Evolutionary conservation across 139 green algal species (phyloP), one percentile per base, ranked within the genome.

Genomic region (Coelastrella sp.): DNA sequence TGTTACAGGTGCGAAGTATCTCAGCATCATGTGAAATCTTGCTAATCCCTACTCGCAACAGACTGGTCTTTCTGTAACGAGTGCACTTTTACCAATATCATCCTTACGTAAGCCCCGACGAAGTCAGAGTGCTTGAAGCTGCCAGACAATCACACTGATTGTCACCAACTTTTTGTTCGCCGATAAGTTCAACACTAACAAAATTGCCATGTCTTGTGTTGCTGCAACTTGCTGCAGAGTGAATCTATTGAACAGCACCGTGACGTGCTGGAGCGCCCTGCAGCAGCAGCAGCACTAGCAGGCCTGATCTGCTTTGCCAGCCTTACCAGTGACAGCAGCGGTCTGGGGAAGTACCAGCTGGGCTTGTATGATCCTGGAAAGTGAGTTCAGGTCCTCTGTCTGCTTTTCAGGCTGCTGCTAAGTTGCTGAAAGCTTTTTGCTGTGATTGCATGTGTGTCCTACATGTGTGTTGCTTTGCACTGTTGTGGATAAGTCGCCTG

Each of bases 301-400:
- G 95, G 91, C 58, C 91, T 97, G 24, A 27, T 99, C 27, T 87
- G 90, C 7, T 98, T 98, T 91, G 80, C 90, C 0, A 94, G 97
- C 35, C 59, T 97, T 3, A 75, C 95, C 74, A 89, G 92, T 12
- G 94, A 98, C 85, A 65, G 59, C n/a, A 78, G 61, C 81, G 81
- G 35, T 60, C 93, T 96, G 59, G 93, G 95, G 12, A 95, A 95
- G 24, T 98, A 94, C 90, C 59, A 14, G 7, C 92, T 99, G 87
- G 85, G 82, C 4, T 91, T 97, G 85, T 96, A 98, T 91, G 95
- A 98, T 87, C 87, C 91, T 7, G 94, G 91, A 65, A 91, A 91
- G 63, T 96, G 93, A 92, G 95, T 96, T n/a, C 35, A 27, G 22
- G 78, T 49, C 1, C 35, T 49, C 35, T 49, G 35, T 49, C 35